Evolutionary conservation across 2,329 filamentous ascomycete species (phyloP).

Genomic region (Neofusicoccum umdonicola): DNA sequence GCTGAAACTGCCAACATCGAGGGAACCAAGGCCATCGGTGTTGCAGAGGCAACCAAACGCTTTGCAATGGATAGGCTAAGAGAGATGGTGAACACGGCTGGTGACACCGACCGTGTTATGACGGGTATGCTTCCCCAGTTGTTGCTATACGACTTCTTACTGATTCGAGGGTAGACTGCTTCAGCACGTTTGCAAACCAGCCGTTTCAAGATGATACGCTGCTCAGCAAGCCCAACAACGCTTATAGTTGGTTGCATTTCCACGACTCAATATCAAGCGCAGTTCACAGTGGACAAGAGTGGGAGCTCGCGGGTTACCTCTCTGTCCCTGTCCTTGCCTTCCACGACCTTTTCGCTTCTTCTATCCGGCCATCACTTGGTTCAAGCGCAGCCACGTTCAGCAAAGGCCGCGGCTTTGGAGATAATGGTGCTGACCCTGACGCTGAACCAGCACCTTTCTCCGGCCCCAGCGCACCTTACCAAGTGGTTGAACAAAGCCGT

Average conservation of each 20-base stretch:
- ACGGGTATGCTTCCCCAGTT: conserved; percentile 43
- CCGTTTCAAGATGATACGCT: conserved; percentile 91
- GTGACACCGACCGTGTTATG: conserved; percentile 75
- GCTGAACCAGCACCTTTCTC: conserved; percentile 63
- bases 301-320: conserved; percentile 86
- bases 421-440: conserved; percentile 33
- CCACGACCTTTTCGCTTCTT: conserved; percentile 83
- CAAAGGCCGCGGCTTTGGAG: not conserved
- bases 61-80: conserved; percentile 68
- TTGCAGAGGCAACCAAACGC: conserved; percentile 70
- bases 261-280: conserved; percentile 79
- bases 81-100: conserved; percentile 76
- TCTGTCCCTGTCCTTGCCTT: conserved; percentile 85
- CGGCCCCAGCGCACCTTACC: conserved; percentile 77
- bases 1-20: conserved; percentile 31
- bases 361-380: conserved; percentile 44
- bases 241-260: conserved; percentile 95
- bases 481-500: conserved; percentile 77
- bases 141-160: not conserved
- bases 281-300: conserved; percentile 82
- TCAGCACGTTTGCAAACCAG: conserved; percentile 79
- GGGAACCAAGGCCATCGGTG: conserved; percentile 53
- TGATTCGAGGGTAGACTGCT: conserved; percentile 59
- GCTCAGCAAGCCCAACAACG: conserved; percentile 79
- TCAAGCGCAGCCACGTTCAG: conserved; percentile 37